These are phyloP conservation scores for Pholiota conissans DNA, from an alignment of 768 basidiomycete genomes.

Conservation along the genomic window DNA sequence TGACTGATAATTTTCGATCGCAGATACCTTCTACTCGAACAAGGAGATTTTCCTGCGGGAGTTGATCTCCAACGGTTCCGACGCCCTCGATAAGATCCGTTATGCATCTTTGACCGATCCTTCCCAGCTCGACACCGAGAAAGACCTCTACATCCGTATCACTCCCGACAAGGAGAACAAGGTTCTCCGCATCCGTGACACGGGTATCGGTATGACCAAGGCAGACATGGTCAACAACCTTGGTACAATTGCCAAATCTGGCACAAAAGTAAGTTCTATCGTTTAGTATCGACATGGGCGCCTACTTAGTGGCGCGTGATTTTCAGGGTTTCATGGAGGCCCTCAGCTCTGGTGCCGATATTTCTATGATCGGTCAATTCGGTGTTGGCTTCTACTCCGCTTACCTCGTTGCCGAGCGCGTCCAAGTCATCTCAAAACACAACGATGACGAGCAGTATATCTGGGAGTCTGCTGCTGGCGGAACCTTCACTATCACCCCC, in stretches of 20 bases:
- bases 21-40: conserved; percentile 99
- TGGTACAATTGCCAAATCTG: conserved; percentile 93
- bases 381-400: conserved; percentile 99
- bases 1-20: conserved; percentile 3
- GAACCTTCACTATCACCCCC: conserved; percentile 97
- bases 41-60: conserved; percentile 99
- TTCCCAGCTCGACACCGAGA: conserved; percentile 82
- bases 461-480: conserved; percentile 99
- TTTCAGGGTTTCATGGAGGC: conserved; percentile 98
- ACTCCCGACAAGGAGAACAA: conserved; percentile 96
- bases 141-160: conserved; percentile 95
- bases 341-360: conserved; percentile 83
- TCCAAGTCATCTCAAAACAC: conserved; percentile 99
- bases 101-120: conserved; percentile 96
- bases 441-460: conserved; percentile 99
- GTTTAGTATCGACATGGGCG: neutral
- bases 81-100: conserved; percentile 99
- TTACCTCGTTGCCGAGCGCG: conserved; percentile 98
- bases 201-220: conserved; percentile 99
- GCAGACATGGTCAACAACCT: conserved; percentile 99
- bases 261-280: conserved; percentile 67
- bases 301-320: conserved; percentile 11
- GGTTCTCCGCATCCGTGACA: conserved; percentile 86
- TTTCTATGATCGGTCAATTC: conserved; percentile 98
- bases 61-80: conserved; percentile 94